phyloP scores from a whole-genome alignment of 2,329 filamentous ascomycete genomes.

The Cercospora beticola region DNA sequence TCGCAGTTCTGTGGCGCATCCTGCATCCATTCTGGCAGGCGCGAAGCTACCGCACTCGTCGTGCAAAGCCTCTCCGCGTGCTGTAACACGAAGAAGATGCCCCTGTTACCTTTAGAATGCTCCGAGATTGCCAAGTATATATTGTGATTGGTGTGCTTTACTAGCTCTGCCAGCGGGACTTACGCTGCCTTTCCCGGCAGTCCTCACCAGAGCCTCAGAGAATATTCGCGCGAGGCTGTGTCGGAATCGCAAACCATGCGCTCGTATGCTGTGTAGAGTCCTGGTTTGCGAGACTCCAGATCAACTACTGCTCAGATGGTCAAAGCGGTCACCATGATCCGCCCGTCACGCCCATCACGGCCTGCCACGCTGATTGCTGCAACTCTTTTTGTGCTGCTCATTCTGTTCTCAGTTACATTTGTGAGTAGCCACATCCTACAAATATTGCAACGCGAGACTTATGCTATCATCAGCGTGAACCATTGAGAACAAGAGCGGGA shows the following conservation, averaged over 20 bases:
- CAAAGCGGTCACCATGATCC: constrained; percentile 8
- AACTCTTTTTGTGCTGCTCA: not conserved
- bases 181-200: not conserved
- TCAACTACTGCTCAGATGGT: not conserved
- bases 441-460: not conserved
- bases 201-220: not conserved
- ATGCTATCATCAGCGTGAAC: not conserved
- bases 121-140: not conserved
- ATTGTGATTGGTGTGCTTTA: not conserved
- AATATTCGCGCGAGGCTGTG: not conserved
- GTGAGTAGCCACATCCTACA: not conserved
- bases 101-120: not conserved
- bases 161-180: not conserved
- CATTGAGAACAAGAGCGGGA: not conserved
- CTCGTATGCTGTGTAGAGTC: not conserved
- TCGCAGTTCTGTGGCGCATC: not conserved
- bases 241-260: not conserved
- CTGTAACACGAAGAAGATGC: not conserved
- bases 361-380: not conserved
- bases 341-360: constrained; percentile 7
- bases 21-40: not conserved
- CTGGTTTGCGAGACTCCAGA: not conserved
- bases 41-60: not conserved
- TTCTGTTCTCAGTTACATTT: not conserved
- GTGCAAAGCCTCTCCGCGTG: not conserved